These are phyloP conservation scores for Candida sp. DNA, from an alignment of 1,139 yeast genomes.

Conservation along the genomic window DNA sequence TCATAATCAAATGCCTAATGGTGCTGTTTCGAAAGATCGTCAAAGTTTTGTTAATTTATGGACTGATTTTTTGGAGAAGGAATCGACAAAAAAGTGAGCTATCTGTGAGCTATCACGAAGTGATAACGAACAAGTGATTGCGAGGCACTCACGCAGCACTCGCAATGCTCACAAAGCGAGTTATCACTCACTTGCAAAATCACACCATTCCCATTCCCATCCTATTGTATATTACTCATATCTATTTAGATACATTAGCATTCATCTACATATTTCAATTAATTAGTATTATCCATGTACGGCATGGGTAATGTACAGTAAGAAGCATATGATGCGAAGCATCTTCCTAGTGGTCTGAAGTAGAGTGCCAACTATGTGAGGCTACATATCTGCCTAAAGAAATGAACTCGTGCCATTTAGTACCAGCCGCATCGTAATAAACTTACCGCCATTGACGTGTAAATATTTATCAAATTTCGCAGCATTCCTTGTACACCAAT, in stretches of 20 bases:
- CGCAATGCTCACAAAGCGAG: too few species aligned
- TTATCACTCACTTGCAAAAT: too few species aligned
- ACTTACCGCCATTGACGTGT: neutral
- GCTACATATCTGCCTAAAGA: too few species aligned
- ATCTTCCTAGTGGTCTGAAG: too few species aligned
- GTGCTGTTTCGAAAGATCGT: constrained; percentile 25
- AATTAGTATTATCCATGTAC: too few species aligned
- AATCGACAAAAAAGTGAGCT: constrained; percentile 28
- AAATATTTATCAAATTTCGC: neutral
- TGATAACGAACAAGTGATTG: too few species aligned
- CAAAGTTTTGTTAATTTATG: constrained; percentile 83
- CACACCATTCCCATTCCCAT: neutral
- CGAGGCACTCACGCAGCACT: too few species aligned
- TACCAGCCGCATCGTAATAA: neutral
- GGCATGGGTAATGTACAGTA: too few species aligned
- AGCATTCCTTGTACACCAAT: neutral
- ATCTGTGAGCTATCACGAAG: too few species aligned
- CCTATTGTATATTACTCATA: neutral
- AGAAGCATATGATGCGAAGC: too few species aligned
- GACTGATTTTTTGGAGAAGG: constrained; percentile 88
- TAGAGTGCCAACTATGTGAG: too few species aligned
- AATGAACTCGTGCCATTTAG: neutral
- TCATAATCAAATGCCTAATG: constrained; percentile 27
- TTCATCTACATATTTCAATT: too few species aligned
- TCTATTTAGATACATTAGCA: neutral